Evolutionary conservation across 2,329 filamentous ascomycete species (phyloP).

Genomic region (Scedosporium minutisporum): DNA sequence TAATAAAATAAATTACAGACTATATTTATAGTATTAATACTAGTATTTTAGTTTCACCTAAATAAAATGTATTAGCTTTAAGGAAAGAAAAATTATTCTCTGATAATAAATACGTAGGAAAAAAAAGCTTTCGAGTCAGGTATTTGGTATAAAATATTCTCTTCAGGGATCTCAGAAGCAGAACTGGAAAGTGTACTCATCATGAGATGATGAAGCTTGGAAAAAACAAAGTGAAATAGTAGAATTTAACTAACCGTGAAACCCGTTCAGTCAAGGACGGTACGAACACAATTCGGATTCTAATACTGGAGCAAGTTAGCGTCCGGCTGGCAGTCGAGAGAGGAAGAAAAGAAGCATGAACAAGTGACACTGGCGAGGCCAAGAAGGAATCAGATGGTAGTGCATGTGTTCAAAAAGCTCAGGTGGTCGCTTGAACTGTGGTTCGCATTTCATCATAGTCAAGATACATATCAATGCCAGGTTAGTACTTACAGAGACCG

Average conservation of each 20-base stretch:
- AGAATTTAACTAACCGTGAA: no score
- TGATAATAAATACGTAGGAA: background rate
- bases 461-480: background rate
- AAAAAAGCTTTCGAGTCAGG: background rate
- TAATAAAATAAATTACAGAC: no score
- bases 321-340: background rate
- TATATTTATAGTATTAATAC: background rate
- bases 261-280: no score
- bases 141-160: slow-evolving; percentile 45
- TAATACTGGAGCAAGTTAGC: background rate
- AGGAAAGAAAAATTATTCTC: background rate
- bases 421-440: slow-evolving; percentile 4
- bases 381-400: slow-evolving; percentile 55
- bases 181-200: slow-evolving; percentile 63
- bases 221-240: slow-evolving; percentile 8
- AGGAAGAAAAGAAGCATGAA: slow-evolving; percentile 7
- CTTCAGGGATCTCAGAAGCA: slow-evolving; percentile 65
- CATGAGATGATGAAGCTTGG: slow-evolving; percentile 23
- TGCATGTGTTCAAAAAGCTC: slow-evolving; percentile 51
- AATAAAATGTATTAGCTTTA: background rate
- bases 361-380: no score
- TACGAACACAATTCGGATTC: no score
- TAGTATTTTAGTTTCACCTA: background rate
- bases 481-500: slow-evolving; percentile 8
- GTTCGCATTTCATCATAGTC: slow-evolving; percentile 2